These are phyloP conservation scores for Tetrastigma voinierianum DNA, from an alignment of 164 flowering plant species.

Conservation along the genomic window DNA sequence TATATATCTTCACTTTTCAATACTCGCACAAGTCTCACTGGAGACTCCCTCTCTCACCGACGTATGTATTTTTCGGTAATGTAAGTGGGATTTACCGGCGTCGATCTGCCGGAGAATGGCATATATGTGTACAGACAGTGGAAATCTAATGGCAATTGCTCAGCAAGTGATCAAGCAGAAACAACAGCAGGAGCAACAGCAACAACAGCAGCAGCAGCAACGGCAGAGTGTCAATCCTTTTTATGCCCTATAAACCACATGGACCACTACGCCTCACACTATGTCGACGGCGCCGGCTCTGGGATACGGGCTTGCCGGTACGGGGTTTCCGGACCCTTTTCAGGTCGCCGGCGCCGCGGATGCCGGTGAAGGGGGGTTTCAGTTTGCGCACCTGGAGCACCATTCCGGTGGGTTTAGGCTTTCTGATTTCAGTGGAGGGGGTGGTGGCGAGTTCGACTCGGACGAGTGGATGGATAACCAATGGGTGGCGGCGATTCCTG, in stretches of 20 bases:
- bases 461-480: conserved; percentile 95
- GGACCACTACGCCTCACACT: conserved; percentile 29
- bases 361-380: conserved; percentile 41
- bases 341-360: conserved; percentile 28
- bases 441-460: conserved; percentile 65
- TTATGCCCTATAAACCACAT: conserved; percentile 38
- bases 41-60: not conserved
- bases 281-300: conserved; percentile 18
- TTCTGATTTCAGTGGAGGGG: conserved; percentile 41
- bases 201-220: conserved; percentile 43
- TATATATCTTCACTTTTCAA: conserved; percentile 17
- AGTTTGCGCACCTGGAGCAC: conserved; percentile 44
- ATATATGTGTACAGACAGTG: conserved; percentile 91
- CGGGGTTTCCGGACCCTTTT: conserved; percentile 58
- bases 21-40: not conserved
- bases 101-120: conserved; percentile 65
- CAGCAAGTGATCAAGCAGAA: conserved; percentile 91
- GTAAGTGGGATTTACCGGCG: conserved; percentile 24
- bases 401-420: conserved; percentile 45
- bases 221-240: conserved; percentile 25
- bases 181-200: conserved; percentile 76
- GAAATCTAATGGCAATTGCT: conserved; percentile 96
- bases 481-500: conserved; percentile 68
- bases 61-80: conserved; percentile 7
- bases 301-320: conserved; percentile 34